phyloP scores from a whole-genome alignment of 768 basidiomycete species.

The Rubroboletus pulcherrimus region DNA sequence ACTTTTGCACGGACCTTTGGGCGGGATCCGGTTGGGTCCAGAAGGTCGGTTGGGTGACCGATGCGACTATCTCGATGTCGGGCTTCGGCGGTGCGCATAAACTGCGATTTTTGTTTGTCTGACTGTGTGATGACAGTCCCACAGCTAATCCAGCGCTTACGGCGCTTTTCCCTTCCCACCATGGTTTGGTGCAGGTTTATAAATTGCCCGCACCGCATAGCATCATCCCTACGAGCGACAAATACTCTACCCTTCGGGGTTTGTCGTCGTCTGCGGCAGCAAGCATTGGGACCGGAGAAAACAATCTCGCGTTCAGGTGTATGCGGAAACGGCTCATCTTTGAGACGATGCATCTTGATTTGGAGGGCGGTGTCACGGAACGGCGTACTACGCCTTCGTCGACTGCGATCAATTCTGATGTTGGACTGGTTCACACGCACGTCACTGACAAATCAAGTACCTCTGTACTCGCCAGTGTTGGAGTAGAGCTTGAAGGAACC shows the following conservation, averaged over 20 bases:
- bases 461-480: conserved; percentile 36
- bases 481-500: conserved; percentile 43
- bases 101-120: background rate
- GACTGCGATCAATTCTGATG: conserved; percentile 20
- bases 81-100: conserved; percentile 71
- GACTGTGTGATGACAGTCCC: conserved; percentile 7
- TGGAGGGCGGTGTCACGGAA: conserved; percentile 82
- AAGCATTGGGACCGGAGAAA: conserved; percentile 76
- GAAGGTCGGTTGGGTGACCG: conserved; percentile 75
- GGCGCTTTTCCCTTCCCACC: conserved; percentile 74
- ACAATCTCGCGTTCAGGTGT: conserved; percentile 93
- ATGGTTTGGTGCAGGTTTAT: conserved; percentile 80
- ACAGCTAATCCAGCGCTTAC: conserved; percentile 76
- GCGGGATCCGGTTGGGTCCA: conserved; percentile 69
- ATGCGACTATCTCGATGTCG: conserved; percentile 67
- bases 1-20: conserved; percentile 56
- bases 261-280: conserved; percentile 52
- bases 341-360: conserved; percentile 86
- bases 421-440: conserved; percentile 16
- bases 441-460: conserved; percentile 10
- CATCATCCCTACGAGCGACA: conserved; percentile 75
- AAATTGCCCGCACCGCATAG: conserved; percentile 71
- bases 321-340: conserved; percentile 83
- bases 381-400: conserved; percentile 58
- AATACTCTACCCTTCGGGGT: conserved; percentile 79